phyloP scores from a whole-genome alignment of 1,139 yeast species.

The Kodamaea fungicola region DNA sequence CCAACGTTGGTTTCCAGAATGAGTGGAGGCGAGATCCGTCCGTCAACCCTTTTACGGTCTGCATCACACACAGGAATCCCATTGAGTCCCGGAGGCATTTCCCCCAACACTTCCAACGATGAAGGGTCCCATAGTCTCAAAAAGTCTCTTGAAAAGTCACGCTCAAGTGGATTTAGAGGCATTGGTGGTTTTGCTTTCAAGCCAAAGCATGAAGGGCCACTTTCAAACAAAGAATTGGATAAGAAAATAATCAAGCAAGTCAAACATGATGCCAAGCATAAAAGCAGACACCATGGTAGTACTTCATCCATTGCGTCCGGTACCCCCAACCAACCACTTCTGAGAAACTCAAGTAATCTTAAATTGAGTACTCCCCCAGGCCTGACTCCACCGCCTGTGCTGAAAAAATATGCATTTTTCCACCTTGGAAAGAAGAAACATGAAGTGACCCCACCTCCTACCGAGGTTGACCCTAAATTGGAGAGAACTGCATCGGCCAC shows the following conservation, averaged over 20 bases:
- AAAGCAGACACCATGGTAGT: constrained; percentile 8
- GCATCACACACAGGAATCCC: constrained; percentile 2
- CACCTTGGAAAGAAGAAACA: constrained; percentile 16
- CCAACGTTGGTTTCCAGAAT: neutral
- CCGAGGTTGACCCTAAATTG: constrained; percentile 8
- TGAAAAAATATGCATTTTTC: constrained; percentile 24
- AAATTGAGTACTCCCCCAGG: too few relatives aligned
- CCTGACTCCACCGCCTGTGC: too few relatives aligned
- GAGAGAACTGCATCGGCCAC: constrained; percentile 15
- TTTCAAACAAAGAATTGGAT: constrained; percentile 29
- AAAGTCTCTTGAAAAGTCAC: constrained; percentile 16
- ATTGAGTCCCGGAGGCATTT: constrained; percentile 4
- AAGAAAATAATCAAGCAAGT: constrained; percentile 27
- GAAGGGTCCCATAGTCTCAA: constrained; percentile 6
- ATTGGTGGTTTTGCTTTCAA: constrained; percentile 27
- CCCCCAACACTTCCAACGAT: constrained; percentile 5
- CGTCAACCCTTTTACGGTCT: constrained; percentile 4
- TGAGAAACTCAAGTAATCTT: too few relatives aligned
- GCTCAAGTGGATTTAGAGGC: constrained; percentile 20
- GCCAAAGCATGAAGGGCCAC: constrained; percentile 19
- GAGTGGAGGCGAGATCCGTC: constrained; percentile 1
- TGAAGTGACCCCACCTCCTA: constrained; percentile 6
- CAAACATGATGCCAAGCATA: constrained; percentile 28
- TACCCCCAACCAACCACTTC: too few relatives aligned
- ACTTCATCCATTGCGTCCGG: too few relatives aligned